Evolutionary conservation across 148 eudicot genomes (phyloP), one percentile per base, ranked within the genome.

Genomic region (Amaranthus hypochondriacus): DNA sequence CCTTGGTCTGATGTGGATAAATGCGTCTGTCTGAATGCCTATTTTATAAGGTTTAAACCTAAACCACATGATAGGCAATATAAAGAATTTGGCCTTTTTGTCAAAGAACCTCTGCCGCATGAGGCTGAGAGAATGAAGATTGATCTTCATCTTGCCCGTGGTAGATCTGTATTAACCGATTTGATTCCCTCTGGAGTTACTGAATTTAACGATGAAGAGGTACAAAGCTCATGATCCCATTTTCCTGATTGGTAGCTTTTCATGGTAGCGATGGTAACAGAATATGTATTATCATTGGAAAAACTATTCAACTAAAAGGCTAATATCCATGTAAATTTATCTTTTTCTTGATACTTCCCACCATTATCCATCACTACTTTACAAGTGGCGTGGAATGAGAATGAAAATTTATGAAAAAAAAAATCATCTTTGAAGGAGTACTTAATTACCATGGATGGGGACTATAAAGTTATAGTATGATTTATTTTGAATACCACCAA

Each of bases 111-210:
- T 68, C 85, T 95, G 14, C 96, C 99, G 60, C 21, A 4, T 59
- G 97, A 92, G 66, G 99, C 91, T 72, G 91, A 81, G 70, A 77
- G 75, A 76, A 83, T 95, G 97, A 75, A 83, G 74, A 79, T 92
- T 42, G 86, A 89, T 75, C 88, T 95, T 62, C 85, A 70, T 78
- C 87, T 95, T 71, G 88, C 93, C 72, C 89, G 84, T 81, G 91
- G 99, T 71, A 85, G 99, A 85, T 83, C 84, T 59, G 94, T 95
- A 52, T 46, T 70, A 72, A 81, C 86, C 18, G 88, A 90, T 83
- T 81, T 95, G 76, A 66, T 92, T 73, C 89, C 94, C 63, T 83
- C 80, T 48, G 92, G 92, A 58, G 81, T 68, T 77, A 58, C 71
- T 48, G 72, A 68, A 67, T 90, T 95, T 79, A 82, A 66, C 52